Evolutionary conservation across 208 protist genomes (phyloP), one percentile per base, ranked within the genome.

Genomic region (Kentomonas sorsogonicus): DNA sequence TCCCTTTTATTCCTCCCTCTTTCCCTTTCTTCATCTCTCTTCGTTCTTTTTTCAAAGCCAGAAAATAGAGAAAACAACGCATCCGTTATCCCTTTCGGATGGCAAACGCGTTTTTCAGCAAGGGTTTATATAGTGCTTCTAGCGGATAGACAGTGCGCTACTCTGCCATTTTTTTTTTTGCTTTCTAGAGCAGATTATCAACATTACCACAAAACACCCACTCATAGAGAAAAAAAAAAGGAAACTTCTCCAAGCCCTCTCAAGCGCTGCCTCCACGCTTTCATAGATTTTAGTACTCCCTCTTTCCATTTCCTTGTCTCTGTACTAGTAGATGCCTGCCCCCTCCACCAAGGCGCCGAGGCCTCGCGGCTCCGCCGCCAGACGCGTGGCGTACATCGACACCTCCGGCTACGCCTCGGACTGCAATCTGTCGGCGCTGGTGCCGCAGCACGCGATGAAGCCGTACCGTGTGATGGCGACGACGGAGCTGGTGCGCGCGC

Each of bases 401-500:
- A 89, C 82, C 40, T 83, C 88, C 7, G 77, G 74, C 53, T 90
- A 94, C 60, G 77, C 73, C 36, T 84, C 84, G 2, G 88, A 94
- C 63, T 92, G 86, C 64, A 92, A 85, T 57, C 68, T 94, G 27
- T 83, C 88, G 10, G 82, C 83, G 23, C 77, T 91, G 26, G 69
- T 92, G 1, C 84, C 88, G 7, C 88, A 94, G 58, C 88, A 94
- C 57, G 88, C 88, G 23, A 94, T 94, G 88, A 94, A 94, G 63
- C 88, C 88, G 20, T 94, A 92, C 52, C 82, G 88, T 30, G 50
- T 90, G 23, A 62, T 94, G 16, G 83, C 79, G 4, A 87, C 88
- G 5, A 90, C 83, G 74, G 88, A 94, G 61, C 78, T 94, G 26
- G 77, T 91, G 45, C 60, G 46, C 23, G 58, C 69, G 27, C 63